phyloP scores from a whole-genome alignment of 1,139 yeast genomes.

The Oligophagozyma castellii region DNA sequence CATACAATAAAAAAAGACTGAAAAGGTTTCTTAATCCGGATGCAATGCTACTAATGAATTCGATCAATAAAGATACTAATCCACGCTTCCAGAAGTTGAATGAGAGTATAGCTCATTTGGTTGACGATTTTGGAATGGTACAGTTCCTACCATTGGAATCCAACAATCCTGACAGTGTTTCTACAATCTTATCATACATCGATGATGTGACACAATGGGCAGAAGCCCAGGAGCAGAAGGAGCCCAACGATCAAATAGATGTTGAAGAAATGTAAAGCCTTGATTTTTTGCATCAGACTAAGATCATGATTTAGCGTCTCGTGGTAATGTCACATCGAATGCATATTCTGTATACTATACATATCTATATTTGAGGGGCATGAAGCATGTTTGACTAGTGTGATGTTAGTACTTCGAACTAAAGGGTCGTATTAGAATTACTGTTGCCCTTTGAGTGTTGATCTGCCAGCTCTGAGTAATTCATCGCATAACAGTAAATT shows the following conservation, averaged over 20 bases:
- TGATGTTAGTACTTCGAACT: no score
- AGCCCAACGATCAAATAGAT: conserved; percentile 70
- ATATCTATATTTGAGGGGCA: no score
- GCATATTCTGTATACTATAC: no score
- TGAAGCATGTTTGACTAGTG: no score
- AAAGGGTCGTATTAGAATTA: no score
- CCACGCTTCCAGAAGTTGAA: conserved; percentile 68
- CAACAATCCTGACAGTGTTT: conserved; percentile 63
- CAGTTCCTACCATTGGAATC: conserved; percentile 88
- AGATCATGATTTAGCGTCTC: no score
- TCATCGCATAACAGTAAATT: conserved; percentile 91
- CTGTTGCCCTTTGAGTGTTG: conserved; percentile 53
- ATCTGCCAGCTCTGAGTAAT: conserved; percentile 88
- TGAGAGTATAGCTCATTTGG: conserved; percentile 71
- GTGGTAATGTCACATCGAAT: no score
- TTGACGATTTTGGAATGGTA: conserved; percentile 98
- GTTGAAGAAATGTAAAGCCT: conserved; percentile 30
- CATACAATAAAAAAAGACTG: conserved; percentile 56
- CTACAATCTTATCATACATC: conserved; percentile 76
- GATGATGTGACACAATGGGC: conserved; percentile 98
- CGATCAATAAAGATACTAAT: conserved; percentile 39
- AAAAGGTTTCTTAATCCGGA: conserved; percentile 86
- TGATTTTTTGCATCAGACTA: no score
- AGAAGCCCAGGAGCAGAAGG: conserved; percentile 92
- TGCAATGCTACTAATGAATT: conserved; percentile 54